phyloP scores from a whole-genome alignment of 2,329 filamentous ascomycete genomes.

The Aureobasidium subglaciale region DNA sequence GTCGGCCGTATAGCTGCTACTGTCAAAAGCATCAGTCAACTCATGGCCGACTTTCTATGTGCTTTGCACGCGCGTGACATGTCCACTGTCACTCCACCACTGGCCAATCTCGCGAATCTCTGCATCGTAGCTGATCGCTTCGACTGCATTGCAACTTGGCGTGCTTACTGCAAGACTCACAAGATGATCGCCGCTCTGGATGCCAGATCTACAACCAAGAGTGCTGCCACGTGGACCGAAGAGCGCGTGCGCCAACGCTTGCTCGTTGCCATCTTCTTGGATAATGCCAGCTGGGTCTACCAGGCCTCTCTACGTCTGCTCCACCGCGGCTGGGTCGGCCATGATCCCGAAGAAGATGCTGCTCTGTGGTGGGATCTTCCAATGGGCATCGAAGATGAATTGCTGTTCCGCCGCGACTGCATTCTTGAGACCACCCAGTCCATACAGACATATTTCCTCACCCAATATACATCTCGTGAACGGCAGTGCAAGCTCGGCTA shows the following conservation, averaged over 20 bases:
- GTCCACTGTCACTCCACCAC: constrained; percentile 35
- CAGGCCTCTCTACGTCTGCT: constrained; percentile 60
- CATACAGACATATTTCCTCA: constrained; percentile 60
- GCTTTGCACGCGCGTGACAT: constrained; percentile 55
- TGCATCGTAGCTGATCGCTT: constrained; percentile 68
- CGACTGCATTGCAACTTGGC: constrained; percentile 53
- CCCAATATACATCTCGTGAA: constrained; percentile 59
- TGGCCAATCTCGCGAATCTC: constrained; percentile 59
- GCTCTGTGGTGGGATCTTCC: constrained; percentile 69
- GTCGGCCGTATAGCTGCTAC: constrained; percentile 61
- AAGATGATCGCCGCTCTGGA: constrained; percentile 38
- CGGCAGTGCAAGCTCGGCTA: constrained; percentile 68
- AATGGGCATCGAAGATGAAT: constrained; percentile 61
- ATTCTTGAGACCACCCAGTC: constrained; percentile 64
- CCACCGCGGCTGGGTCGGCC: constrained; percentile 57
- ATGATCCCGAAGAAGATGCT: constrained; percentile 30
- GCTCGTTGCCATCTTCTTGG: constrained; percentile 57
- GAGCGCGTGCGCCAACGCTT: constrained; percentile 64
- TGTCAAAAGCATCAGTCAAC: constrained; percentile 46
- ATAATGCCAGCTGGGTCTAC: constrained; percentile 54
- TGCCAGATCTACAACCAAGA: constrained; percentile 37
- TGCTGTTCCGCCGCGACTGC: constrained; percentile 58
- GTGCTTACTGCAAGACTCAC: constrained; percentile 45
- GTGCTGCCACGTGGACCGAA: constrained; percentile 40
- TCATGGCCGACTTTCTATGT: constrained; percentile 58